phyloP scores from a whole-genome alignment of 108 stramenopile species.

The Cylindrotheca fusiformis region DNA sequence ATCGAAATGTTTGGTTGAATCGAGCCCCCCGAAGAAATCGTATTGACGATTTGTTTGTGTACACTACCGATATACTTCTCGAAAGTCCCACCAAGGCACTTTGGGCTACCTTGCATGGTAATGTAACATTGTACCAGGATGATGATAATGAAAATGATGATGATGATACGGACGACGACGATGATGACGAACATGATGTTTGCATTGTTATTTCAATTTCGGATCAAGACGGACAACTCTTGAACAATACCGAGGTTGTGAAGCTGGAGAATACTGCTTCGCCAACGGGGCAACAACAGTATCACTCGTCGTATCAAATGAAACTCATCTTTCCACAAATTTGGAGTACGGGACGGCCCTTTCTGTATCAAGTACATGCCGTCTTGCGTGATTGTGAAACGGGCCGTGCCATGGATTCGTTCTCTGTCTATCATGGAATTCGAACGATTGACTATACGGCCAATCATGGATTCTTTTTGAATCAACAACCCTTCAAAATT shows the following conservation, averaged over 20 bases:
- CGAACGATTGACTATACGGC: constrained; percentile 28
- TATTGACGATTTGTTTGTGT: background rate
- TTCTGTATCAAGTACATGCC: constrained; percentile 25
- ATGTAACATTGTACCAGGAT: background rate
- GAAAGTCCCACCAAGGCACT: background rate
- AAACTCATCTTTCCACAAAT: constrained; percentile 4
- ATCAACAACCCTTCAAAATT: constrained; percentile 33
- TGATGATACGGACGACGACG: background rate
- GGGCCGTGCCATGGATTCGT: constrained; percentile 14
- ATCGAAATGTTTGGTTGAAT: constrained; percentile 30
- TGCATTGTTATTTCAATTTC: background rate
- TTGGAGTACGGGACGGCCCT: constrained; percentile 27
- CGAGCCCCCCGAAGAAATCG: background rate
- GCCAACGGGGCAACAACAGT: background rate
- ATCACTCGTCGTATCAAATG: background rate
- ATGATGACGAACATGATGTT: background rate
- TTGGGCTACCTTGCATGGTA: background rate
- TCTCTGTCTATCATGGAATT: constrained; percentile 20
- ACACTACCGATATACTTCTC: background rate
- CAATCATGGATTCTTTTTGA: constrained; percentile 39
- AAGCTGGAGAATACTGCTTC: background rate
- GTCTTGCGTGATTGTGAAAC: constrained; percentile 7
- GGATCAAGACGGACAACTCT: background rate
- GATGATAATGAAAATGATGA: background rate
- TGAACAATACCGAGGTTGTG: no score